Evolutionary conservation across 2,329 filamentous ascomycete species (phyloP).

Genomic region (Colletotrichum musae): DNA sequence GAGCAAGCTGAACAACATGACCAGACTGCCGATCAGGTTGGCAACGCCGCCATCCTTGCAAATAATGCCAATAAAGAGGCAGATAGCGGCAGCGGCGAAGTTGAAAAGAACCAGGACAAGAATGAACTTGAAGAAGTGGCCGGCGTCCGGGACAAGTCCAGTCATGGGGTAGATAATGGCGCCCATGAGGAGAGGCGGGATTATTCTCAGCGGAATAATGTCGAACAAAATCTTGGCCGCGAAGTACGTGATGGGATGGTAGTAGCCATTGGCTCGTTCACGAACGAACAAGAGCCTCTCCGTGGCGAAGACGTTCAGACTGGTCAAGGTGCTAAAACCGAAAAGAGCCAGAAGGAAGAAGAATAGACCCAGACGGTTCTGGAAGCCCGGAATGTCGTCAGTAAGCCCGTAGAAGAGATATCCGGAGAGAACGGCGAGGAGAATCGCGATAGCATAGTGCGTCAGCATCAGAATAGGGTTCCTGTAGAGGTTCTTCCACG

Average conservation of each 20-base stretch:
- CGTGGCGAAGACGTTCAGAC: conserved; percentile 91
- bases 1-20: conserved; percentile 97
- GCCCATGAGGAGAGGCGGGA: conserved; percentile 95
- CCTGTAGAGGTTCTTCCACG: conserved; percentile 97
- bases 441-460: conserved; percentile 96
- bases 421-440: conserved; percentile 93
- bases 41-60: conserved; percentile 93
- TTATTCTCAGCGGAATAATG: conserved; percentile 91
- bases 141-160: conserved; percentile 84
- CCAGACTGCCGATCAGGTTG: conserved; percentile 91
- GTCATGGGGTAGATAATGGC: conserved; percentile 99
- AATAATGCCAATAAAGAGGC: conserved; percentile 95
- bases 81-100: conserved; percentile 91
- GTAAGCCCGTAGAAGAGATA: conserved; percentile 97
- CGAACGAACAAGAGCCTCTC: conserved; percentile 93
- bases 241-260: conserved; percentile 94
- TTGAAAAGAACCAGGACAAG: conserved; percentile 96
- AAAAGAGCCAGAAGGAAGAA: conserved; percentile 97
- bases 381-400: conserved; percentile 96
- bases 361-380: conserved; percentile 96
- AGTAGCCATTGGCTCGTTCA: conserved; percentile 97
- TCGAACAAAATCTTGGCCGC: conserved; percentile 98
- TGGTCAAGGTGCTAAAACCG: conserved; percentile 96
- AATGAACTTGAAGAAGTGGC: conserved; percentile 92
- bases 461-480: conserved; percentile 99